phyloP scores from a whole-genome alignment of 176 grass and related monocot species.

The Aegilops bicornis region DNA sequence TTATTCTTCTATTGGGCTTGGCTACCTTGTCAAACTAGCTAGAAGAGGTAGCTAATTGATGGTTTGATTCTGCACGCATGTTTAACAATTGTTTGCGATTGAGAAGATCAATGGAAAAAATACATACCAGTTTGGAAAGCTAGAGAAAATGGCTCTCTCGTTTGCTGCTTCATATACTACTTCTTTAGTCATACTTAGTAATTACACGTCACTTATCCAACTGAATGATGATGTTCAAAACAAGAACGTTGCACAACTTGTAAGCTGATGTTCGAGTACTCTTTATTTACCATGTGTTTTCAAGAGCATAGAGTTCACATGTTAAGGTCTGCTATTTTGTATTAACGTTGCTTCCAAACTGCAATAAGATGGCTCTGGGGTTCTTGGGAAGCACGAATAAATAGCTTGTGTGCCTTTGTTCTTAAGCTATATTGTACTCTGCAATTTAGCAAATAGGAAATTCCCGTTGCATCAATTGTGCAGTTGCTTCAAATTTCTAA shows the following conservation, averaged over 20 bases:
- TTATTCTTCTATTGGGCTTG: background rate
- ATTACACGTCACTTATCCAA: too few relatives aligned
- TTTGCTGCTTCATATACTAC: background rate
- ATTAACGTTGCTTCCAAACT: background rate
- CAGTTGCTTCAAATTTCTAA: background rate
- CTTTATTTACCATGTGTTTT: background rate
- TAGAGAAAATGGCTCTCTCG: background rate
- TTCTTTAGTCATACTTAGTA: background rate
- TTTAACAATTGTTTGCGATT: background rate
- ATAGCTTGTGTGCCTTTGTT: background rate
- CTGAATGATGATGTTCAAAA: background rate
- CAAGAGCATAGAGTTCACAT: background rate
- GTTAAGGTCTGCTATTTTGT: background rate
- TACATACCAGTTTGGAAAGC: background rate
- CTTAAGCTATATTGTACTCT: background rate
- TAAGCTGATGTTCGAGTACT: background rate
- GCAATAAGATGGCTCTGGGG: background rate
- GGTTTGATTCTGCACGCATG: background rate
- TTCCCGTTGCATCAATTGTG: background rate
- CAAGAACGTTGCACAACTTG: background rate
- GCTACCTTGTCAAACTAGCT: background rate
- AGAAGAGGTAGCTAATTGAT: background rate
- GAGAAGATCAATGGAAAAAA: too few relatives aligned
- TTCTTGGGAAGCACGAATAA: background rate
- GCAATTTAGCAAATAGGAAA: background rate